A percentile compares a stretch with the other conserved stretches of the same genome.
Conservation (phyloP, 768 basidiomycete species). For the Xerocomellus intermedius region DNA sequence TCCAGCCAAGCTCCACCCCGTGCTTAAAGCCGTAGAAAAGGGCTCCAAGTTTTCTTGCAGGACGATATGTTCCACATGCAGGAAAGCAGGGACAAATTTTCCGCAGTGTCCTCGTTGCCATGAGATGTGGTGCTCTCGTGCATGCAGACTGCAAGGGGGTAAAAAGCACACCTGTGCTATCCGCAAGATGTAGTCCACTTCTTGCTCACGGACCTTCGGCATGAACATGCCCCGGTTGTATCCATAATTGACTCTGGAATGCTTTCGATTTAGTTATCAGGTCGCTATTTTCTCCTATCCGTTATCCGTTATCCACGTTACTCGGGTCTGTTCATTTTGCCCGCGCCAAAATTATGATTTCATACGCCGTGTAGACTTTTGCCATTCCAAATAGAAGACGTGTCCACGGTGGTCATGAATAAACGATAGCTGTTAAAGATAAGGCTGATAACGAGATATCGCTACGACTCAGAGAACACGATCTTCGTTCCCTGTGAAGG, state of each 20-base stretch:
- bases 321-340: neutral
- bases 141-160: conserved; percentile 53
- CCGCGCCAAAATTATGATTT: neutral
- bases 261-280: neutral
- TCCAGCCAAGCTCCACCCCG: conserved; percentile 36
- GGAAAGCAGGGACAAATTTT: conserved; percentile 51
- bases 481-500: conserved; percentile 87
- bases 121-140: conserved; percentile 62
- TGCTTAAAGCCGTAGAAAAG: conserved; percentile 50
- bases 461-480: conserved; percentile 39
- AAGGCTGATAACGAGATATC: neutral
- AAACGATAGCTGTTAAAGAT: neutral
- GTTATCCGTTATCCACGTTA: neutral
- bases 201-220: neutral
- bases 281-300: neutral
- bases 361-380: neutral
- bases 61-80: conserved; percentile 50
- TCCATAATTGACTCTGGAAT: neutral
- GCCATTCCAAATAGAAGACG: neutral
- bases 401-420: neutral
- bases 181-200: conserved; percentile 9
- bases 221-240: neutral
- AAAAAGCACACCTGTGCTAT: conserved; percentile 49
- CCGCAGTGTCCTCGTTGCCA: conserved; percentile 61
- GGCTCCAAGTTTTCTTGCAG: conserved; percentile 49